Conservation (phyloP, 148 eudicot species). For the Chenopodium berlandieri region DNA sequence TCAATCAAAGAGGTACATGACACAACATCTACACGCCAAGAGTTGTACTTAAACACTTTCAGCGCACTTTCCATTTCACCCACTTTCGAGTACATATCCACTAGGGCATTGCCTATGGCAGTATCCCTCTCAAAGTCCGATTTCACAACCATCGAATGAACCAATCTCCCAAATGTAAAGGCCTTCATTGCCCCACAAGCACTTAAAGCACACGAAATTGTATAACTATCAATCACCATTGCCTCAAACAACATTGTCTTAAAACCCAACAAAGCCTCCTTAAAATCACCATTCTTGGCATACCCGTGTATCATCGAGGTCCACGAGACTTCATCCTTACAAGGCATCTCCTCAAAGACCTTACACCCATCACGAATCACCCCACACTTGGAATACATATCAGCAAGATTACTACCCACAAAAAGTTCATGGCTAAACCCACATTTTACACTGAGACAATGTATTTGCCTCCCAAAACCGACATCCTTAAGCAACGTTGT, state of each 20-base stretch:
- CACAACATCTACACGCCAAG: slow-evolving; percentile 32
- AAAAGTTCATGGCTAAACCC: slow-evolving; percentile 39
- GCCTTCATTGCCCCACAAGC: slow-evolving; percentile 38
- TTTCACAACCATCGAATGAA: slow-evolving; percentile 37
- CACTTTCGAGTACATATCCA: slow-evolving; percentile 41
- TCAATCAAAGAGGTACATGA: slow-evolving; percentile 44
- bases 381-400: slow-evolving; percentile 51
- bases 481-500: slow-evolving; percentile 18
- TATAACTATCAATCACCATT: slow-evolving; percentile 32
- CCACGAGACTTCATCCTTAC: slow-evolving; percentile 54
- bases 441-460: slow-evolving; percentile 43
- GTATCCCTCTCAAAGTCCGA: slow-evolving; percentile 34
- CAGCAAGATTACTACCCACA: slow-evolving; percentile 54
- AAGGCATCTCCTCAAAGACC: slow-evolving; percentile 51
- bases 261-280: slow-evolving; percentile 37
- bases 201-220: slow-evolving; percentile 24
- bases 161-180: slow-evolving; percentile 24
- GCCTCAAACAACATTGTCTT: slow-evolving; percentile 37
- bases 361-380: slow-evolving; percentile 39
- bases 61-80: slow-evolving; percentile 38
- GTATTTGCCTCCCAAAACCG: slow-evolving; percentile 39
- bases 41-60: slow-evolving; percentile 27
- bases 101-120: slow-evolving; percentile 41
- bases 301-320: slow-evolving; percentile 51
- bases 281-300: slow-evolving; percentile 39